Evolutionary conservation across 2,329 filamentous ascomycete genomes (phyloP).

Genomic region (Myriosclerotinia scirpicola): DNA sequence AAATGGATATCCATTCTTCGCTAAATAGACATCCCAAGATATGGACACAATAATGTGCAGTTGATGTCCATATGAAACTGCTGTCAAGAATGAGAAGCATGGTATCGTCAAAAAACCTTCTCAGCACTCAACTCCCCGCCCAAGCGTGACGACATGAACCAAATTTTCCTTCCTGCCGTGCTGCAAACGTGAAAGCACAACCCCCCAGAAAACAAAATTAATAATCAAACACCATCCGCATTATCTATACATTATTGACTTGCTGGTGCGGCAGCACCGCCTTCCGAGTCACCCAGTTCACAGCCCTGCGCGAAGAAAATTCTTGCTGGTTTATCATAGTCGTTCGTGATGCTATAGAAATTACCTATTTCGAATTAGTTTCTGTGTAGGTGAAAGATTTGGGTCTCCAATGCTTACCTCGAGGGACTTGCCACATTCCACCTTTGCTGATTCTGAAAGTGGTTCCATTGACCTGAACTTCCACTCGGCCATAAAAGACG

Average conservation of each 20-base stretch:
- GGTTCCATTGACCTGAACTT: slow-evolving; percentile 73
- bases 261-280: slow-evolving; percentile 8
- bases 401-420: slow-evolving; percentile 62
- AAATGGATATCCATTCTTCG: slow-evolving; percentile 1
- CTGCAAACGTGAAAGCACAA: not conserved
- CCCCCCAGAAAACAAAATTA: not conserved
- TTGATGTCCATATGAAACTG: slow-evolving; percentile 2
- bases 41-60: slow-evolving; percentile 2
- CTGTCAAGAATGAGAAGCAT: slow-evolving; percentile 18
- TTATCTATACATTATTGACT: slow-evolving; percentile 12
- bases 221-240: not conserved
- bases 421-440: slow-evolving; percentile 90
- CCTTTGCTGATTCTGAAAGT: slow-evolving; percentile 82
- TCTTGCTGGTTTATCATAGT: slow-evolving; percentile 67
- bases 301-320: slow-evolving; percentile 94
- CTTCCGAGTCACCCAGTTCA: slow-evolving; percentile 44
- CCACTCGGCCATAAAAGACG: slow-evolving; percentile 77
- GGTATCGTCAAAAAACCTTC: slow-evolving; percentile 19
- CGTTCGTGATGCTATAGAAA: slow-evolving; percentile 87
- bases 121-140: slow-evolving; percentile 15
- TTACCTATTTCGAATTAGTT: slow-evolving; percentile 63
- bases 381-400: not conserved
- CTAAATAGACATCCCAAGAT: not conserved
- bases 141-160: slow-evolving; percentile 4
- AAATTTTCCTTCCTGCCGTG: not conserved